Evolutionary conservation across 768 basidiomycete species (phyloP), one percentile per base, ranked within the genome.

Genomic region (Sporobolomyces phaffii): DNA sequence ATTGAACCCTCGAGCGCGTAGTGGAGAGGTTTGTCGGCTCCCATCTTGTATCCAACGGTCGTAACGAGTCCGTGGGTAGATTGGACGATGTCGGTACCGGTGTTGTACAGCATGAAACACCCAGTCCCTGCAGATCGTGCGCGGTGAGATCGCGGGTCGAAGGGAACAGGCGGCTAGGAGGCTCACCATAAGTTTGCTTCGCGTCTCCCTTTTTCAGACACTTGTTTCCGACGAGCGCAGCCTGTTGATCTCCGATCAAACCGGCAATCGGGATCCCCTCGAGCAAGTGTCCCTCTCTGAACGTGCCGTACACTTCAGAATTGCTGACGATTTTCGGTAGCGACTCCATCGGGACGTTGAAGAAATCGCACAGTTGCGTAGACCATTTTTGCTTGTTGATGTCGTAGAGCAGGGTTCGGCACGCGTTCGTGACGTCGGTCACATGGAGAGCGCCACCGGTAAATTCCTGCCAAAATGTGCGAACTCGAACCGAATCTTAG

Each of bases 221-320:
- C 78, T 96, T 97, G 81, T 99, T 97, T 0, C 94, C 96, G 56
- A 97, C 85, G 28, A 99, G 80, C 28, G 94, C 94, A 8, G 89
- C 96, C 77, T 99, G 96, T 79, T 99, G 96, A 76, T 99, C 96
- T n/a, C 96, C 96, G 11, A 94, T 86, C 51, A 98, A 84, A 26
- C 94, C 94, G 41, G 86, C 92, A 59, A 99, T 90, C 13, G 87
- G 87, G 15, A 91, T 82, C 44, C 88, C 90, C 40, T 77, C 76
- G 24, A 81, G 70, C 6, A 77, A 66, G 36, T 72, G 67, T n/a
- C 62, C 72, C 48, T 64, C 40, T 15, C 49, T 79, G 62, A 97
- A 83, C 29, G 83, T 79, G 44, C 93, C 96, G 78, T 94, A 98
- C 7, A 92, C 86, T 79, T 98, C 88, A 5, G 91, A 90, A 28